A percentile compares a stretch with the other conserved stretches of the same genome.
Conservation (phyloP, 2,329 filamentous ascomycete genomes). For the Colletotrichum trifolii region DNA sequence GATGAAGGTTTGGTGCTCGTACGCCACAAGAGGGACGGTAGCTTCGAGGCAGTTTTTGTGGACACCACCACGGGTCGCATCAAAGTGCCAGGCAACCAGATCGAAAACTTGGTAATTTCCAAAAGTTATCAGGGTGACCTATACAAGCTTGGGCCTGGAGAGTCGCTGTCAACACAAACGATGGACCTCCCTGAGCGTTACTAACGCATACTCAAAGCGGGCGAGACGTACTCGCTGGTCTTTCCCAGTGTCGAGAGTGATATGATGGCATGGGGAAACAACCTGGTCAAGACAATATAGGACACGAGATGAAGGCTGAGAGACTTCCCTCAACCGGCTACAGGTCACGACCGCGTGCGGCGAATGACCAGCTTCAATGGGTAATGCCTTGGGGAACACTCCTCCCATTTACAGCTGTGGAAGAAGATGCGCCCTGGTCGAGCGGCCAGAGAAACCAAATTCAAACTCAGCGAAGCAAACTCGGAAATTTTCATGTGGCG, state of each 20-base stretch:
- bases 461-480: too few species aligned
- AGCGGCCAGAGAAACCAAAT: too few species aligned
- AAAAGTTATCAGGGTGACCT: not conserved
- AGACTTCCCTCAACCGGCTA: not conserved
- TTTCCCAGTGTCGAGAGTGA: not conserved
- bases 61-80: not conserved
- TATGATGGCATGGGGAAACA: constrained; percentile 4
- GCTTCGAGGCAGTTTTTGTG: not conserved
- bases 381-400: not conserved
- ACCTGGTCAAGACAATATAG: not conserved
- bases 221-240: not conserved
- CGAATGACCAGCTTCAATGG: not conserved
- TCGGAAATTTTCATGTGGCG: too few species aligned
- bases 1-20: not conserved
- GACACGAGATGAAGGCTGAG: constrained; percentile 5
- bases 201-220: not conserved
- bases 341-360: constrained; percentile 9
- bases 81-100: not conserved
- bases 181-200: constrained; percentile 9
- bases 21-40: not conserved
- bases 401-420: not conserved
- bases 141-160: not conserved
- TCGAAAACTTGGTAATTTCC: not conserved
- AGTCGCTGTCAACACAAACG: not conserved
- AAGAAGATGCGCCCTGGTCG: not conserved